Evolutionary conservation across 305 asterid species (phyloP).

Genomic region (Fraxinus albicans): DNA sequence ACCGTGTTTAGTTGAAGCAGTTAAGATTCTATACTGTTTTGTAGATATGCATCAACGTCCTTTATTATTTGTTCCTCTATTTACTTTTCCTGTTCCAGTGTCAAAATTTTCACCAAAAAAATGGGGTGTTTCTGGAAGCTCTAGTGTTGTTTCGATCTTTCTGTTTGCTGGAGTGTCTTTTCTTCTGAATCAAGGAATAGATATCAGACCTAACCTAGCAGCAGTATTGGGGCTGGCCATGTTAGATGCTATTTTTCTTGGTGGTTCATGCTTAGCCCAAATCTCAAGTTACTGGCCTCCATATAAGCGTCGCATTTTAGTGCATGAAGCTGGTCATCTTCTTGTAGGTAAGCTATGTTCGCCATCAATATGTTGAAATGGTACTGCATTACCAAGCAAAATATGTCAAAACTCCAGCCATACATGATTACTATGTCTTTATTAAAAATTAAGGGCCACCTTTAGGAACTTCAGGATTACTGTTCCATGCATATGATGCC

Average conservation of each 20-base stretch:
- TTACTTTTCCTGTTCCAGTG: constrained; percentile 48
- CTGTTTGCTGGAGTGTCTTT: constrained; percentile 62
- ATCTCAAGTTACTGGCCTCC: constrained; percentile 98
- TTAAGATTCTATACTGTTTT: neutral
- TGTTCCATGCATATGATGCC: neutral
- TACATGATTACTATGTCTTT: neutral
- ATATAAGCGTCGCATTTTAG: constrained; percentile 80
- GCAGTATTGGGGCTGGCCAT: constrained; percentile 64
- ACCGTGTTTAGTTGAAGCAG: neutral
- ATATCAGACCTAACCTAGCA: constrained; percentile 79
- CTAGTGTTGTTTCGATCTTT: constrained; percentile 60
- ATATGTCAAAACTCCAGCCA: neutral
- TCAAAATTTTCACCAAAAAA: constrained; percentile 91
- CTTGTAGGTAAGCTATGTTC: constrained; percentile 64
- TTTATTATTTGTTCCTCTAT: constrained; percentile 11
- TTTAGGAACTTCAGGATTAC: neutral
- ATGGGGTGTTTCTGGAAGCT: constrained; percentile 92
- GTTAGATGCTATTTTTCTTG: constrained; percentile 79
- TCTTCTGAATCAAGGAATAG: constrained; percentile 82
- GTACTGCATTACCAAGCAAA: neutral
- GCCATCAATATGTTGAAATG: constrained; percentile 2
- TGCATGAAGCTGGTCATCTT: constrained; percentile 98
- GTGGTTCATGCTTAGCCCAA: constrained; percentile 88
- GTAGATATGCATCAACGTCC: neutral
- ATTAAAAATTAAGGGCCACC: constrained; percentile 4